Base-by-base conservation (phyloP, 2,329 filamentous ascomycete genomes). In the Allantophomopsis cytisporea region DNA sequence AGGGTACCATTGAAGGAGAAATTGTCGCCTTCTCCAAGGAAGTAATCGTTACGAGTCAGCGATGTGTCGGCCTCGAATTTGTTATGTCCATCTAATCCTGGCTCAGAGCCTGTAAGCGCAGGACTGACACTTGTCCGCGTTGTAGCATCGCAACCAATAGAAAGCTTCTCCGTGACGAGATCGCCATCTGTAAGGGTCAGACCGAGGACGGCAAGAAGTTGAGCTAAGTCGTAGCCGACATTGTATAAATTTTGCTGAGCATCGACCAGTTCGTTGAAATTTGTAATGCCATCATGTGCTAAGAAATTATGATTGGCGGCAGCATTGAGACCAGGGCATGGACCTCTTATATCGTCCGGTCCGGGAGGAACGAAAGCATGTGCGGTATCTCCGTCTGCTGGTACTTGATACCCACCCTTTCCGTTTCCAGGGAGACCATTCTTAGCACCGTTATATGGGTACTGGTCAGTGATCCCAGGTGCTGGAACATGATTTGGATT, bases 61-160 rank as follows among this genome's bases (percentile, higher is more conserved):
- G 66, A 70, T 1, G 63, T 63, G 50, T 72, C 69, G 2, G 63
- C 57, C 54, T 72, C 68, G 47, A 70, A 64, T 39, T 64, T 61
- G 48, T 69, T 69, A 50, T 73, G 69, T 3, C 63, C 60, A 56
- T 21, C 7, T 20, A 36, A 4, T 17, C 8, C 17, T 14, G 28
- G 30, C 28, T 14, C 52, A 49, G n/a, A 30, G 12, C 36, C 36
- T 6, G 28, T 30, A 7, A 38, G 36, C 7, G 8, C 7, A 7
- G 16, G 18, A 14, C 7, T n/a, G 14, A 30, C 7, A 7, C 8
- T 10, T 14, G 20, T 38, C 7, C 61, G 53, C 5, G 48, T 55
- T 2, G 63, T 64, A 16, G 63, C 61, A 12, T 38, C 36, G 14
- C 57, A 58, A 12, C 60, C 61, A 36, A 66, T 64, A 2, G 61